These are phyloP conservation scores for Fusarium concolor DNA, from an alignment of 2,329 filamentous ascomycete genomes.

Conservation along the genomic window DNA sequence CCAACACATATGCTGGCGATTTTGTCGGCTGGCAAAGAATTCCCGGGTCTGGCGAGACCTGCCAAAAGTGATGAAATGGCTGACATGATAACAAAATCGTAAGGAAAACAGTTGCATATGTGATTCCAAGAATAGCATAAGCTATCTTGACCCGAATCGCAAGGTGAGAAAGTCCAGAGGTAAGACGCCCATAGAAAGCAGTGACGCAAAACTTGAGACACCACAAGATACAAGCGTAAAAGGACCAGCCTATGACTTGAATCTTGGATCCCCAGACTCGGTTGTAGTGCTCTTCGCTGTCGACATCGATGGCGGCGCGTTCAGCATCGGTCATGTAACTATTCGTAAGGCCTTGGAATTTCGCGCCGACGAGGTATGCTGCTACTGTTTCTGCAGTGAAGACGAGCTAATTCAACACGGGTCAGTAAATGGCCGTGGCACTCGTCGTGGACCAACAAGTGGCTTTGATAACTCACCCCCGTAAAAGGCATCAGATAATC, in stretches of 20 bases:
- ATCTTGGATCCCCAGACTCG: constrained; percentile 48
- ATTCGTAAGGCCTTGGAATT: constrained; percentile 38
- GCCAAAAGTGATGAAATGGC: constrained; percentile 62
- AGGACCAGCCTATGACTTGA: constrained; percentile 48
- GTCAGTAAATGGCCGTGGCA: not conserved
- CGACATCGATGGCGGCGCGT: constrained; percentile 28
- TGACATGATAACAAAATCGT: constrained; percentile 33
- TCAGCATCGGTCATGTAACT: constrained; percentile 38
- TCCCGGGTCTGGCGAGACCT: constrained; percentile 56
- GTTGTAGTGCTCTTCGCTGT: constrained; percentile 33
- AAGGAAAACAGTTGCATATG: constrained; percentile 28
- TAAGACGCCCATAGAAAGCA: constrained; percentile 46
- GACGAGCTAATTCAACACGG: constrained; percentile 15
- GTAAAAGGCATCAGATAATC: constrained; percentile 42
- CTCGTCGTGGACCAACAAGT: no score
- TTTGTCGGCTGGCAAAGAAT: constrained; percentile 35
- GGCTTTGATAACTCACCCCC: no score
- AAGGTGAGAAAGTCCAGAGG: constrained; percentile 38
- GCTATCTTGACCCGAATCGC: constrained; percentile 25
- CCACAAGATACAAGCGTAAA: constrained; percentile 50
- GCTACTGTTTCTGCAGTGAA: constrained; percentile 40
- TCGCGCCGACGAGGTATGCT: constrained; percentile 38
- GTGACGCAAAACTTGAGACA: constrained; percentile 47
- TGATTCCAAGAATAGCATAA: constrained; percentile 30
- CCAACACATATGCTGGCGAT: constrained; percentile 36